Conservation (phyloP, 805 yeast species). For the Candida morakotiae region DNA sequence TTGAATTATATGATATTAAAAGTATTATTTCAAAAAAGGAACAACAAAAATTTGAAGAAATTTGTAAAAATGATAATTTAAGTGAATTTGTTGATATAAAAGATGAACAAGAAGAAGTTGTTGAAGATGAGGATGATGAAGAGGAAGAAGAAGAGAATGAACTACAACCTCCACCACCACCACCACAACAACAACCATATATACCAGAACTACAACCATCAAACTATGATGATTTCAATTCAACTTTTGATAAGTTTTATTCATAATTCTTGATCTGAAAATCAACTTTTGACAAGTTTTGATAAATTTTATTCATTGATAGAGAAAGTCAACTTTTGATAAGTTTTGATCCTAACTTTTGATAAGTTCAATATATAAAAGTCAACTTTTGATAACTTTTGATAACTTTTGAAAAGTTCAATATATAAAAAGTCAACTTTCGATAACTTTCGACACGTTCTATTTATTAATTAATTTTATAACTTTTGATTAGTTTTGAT, state of each 20-base stretch:
- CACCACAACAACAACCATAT: constrained; percentile 1
- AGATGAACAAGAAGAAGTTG: constrained; percentile 4
- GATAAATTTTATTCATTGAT: too few species aligned
- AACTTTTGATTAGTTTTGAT: too few species aligned
- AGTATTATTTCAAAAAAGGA: constrained; percentile 7
- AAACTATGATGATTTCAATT: constrained; percentile 5
- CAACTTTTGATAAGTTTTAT: constrained; percentile 5
- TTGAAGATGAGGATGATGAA: constrained; percentile 6
- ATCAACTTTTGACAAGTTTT: too few species aligned
- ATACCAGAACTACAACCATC: background rate
- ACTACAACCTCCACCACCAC: background rate
- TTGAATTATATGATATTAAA: constrained; percentile 10
- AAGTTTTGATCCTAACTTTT: too few species aligned
- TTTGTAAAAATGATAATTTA: constrained; percentile 12
- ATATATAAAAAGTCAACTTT: too few species aligned
- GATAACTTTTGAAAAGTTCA: background rate
- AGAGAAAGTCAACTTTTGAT: too few species aligned
- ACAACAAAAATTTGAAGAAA: constrained; percentile 9
- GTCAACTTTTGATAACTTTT: too few species aligned
- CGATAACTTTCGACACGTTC: too few species aligned
- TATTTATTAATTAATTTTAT: too few species aligned
- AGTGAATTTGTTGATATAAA: constrained; percentile 9
- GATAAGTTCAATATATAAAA: too few species aligned
- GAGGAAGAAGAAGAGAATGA: background rate
- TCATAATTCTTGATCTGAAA: background rate